These are phyloP conservation scores for Epichloe glyceriae DNA, from an alignment of 2,329 filamentous ascomycete species.

Conservation along the genomic window DNA sequence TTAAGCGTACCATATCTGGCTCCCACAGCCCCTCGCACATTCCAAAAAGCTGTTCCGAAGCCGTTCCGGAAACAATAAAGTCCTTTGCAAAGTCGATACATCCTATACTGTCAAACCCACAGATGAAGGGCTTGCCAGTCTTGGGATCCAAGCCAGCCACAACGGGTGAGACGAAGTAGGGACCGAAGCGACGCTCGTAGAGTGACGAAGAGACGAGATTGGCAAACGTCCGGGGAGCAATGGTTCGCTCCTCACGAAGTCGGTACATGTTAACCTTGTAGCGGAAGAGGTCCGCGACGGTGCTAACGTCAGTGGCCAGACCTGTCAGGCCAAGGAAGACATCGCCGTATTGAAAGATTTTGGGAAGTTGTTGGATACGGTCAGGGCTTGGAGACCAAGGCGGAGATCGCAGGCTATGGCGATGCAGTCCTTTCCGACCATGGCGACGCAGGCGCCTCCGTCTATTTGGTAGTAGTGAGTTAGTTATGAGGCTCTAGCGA, in stretches of 20 bases:
- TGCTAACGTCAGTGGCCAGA: constrained; percentile 88
- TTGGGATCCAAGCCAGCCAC: constrained; percentile 92
- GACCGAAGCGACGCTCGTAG: constrained; percentile 92
- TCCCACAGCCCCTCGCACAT: constrained; percentile 98
- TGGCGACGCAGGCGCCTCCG: constrained; percentile 92
- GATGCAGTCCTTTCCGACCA: constrained; percentile 99
- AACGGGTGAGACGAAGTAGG: constrained; percentile 91
- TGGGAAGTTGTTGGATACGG: constrained; percentile 99
- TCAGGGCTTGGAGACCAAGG: constrained; percentile 89
- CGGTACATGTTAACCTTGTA: constrained; percentile 99
- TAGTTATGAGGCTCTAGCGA: neutral
- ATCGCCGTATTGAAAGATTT: constrained; percentile 95
- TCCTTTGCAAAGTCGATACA: constrained; percentile 99
- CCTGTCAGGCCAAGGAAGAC: constrained; percentile 93
- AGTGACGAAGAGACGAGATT: constrained; percentile 85
- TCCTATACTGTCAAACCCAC: constrained; percentile 96
- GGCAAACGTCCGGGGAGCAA: constrained; percentile 87
- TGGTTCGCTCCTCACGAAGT: constrained; percentile 92
- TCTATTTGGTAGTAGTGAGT: constrained; percentile 26
- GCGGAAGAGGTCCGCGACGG: constrained; percentile 92
- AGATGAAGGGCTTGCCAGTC: constrained; percentile 91
- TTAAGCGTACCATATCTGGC: constrained; percentile 68
- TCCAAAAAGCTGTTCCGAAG: constrained; percentile 94
- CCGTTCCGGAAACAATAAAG: constrained; percentile 95
- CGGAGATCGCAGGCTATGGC: constrained; percentile 98